Conservation (phyloP, 176 grass and related monocot genomes). For the Pontederia paniculata region DNA sequence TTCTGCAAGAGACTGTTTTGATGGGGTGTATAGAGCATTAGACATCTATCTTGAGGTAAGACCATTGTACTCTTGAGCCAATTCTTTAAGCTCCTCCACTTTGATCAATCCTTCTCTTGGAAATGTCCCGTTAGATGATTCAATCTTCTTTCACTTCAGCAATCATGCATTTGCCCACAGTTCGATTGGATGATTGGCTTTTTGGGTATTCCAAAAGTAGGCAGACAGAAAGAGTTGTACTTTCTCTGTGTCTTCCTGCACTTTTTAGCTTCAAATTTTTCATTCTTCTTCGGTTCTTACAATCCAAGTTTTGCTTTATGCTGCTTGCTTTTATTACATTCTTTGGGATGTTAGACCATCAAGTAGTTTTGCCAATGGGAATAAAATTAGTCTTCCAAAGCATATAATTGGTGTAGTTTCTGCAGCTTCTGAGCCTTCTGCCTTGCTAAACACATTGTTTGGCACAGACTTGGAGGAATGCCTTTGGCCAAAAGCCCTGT, state of each 20-base stretch:
- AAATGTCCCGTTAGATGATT: neutral
- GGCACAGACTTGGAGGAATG: no score
- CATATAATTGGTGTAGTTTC: no score
- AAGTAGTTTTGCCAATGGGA: no score
- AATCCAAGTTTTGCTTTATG: no score
- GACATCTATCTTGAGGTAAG: slow-evolving; percentile 95
- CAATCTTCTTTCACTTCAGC: no score
- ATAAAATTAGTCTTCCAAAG: no score
- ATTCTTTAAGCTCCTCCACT: slow-evolving; percentile 1
- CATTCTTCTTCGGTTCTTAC: no score
- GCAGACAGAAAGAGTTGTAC: neutral
- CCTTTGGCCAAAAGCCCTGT: no score
- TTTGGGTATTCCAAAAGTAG: neutral
- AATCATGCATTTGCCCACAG: neutral
- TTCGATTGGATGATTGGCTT: neutral
- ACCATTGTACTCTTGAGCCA: neutral
- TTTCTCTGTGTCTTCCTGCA: neutral
- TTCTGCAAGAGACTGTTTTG: slow-evolving; percentile 74
- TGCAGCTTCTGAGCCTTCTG: no score
- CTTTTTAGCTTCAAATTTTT: neutral
- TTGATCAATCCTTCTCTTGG: neutral
- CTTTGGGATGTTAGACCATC: no score
- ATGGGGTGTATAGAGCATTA: slow-evolving; percentile 78
- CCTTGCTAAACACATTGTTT: no score
- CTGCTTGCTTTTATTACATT: no score